Conservation (phyloP, 1,139 yeast genomes). For the Blastobotrys ciferrii region DNA sequence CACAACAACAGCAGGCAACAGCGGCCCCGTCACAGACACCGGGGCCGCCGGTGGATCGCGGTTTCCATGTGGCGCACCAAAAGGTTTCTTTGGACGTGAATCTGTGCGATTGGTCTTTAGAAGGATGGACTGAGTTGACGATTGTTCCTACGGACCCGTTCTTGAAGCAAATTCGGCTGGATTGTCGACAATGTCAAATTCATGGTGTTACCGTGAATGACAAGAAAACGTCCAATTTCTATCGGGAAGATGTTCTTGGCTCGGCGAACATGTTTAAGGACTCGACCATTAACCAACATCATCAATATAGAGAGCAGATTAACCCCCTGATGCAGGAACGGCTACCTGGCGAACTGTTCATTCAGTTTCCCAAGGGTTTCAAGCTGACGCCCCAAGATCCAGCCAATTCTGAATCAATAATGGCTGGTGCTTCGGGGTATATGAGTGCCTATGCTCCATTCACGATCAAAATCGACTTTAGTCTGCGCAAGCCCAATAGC, state of each 20-base stretch:
- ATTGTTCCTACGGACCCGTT: slow-evolving; percentile 65
- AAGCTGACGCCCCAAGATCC: slow-evolving; percentile 41
- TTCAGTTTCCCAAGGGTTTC: slow-evolving; percentile 70
- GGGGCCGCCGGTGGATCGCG: slow-evolving; percentile 22
- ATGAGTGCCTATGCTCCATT: slow-evolving; percentile 50
- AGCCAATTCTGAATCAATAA: slow-evolving; percentile 31
- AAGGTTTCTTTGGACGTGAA: slow-evolving; percentile 70
- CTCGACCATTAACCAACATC: slow-evolving; percentile 57
- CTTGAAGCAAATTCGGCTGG: slow-evolving; percentile 62
- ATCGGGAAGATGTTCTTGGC: slow-evolving; percentile 51
- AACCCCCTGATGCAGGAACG: slow-evolving; percentile 53
- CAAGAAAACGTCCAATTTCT: slow-evolving; percentile 46
- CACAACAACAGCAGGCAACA: slow-evolving; percentile 4
- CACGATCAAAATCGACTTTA: slow-evolving; percentile 66
- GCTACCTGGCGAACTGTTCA: slow-evolving; percentile 64
- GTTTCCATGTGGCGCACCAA: slow-evolving; percentile 62
- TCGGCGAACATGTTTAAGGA: slow-evolving; percentile 45
- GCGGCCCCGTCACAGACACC: not conserved
- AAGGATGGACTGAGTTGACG: slow-evolving; percentile 83
- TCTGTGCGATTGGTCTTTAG: slow-evolving; percentile 47
- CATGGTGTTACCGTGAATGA: slow-evolving; percentile 64
- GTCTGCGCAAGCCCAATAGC: slow-evolving; percentile 60
- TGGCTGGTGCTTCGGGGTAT: slow-evolving; percentile 20
- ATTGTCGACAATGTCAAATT: slow-evolving; percentile 75
- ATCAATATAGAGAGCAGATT: slow-evolving; percentile 60